Conservation (phyloP, 306 rosid genomes). For the Sicyos edulis region DNA sequence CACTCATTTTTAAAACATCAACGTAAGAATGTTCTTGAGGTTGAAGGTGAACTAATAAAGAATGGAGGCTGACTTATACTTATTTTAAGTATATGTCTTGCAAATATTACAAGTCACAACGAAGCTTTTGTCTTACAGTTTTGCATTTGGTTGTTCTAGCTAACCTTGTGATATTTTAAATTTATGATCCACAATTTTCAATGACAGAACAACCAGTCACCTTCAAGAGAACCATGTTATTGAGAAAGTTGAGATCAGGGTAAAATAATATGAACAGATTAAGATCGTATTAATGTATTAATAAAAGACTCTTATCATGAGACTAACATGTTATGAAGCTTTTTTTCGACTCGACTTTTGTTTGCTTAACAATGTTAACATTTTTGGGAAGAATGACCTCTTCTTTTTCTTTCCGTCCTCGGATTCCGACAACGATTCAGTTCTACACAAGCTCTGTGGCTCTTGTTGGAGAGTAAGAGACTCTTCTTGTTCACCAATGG, state of each 20-base stretch:
- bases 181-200: not conserved
- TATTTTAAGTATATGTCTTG: too few species aligned
- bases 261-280: not conserved
- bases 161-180: too few species aligned
- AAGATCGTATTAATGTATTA: not conserved
- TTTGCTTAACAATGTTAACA: constrained; percentile 74
- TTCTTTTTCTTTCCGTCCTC: constrained; percentile 75
- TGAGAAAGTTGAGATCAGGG: not conserved
- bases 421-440: constrained; percentile 47
- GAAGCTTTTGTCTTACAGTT: not conserved
- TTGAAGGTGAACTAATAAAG: too few species aligned
- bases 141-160: not conserved
- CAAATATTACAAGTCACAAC: too few species aligned
- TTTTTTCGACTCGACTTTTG: constrained; percentile 45
- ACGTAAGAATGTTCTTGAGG: too few species aligned
- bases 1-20: not conserved
- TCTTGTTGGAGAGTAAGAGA: constrained; percentile 33
- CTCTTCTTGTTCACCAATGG: constrained; percentile 23
- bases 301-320: constrained; percentile 18
- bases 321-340: constrained; percentile 34
- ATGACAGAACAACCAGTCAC: not conserved
- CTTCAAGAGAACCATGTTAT: not conserved
- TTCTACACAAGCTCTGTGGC: constrained; percentile 24
- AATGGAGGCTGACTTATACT: too few species aligned
- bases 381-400: constrained; percentile 66